Base-by-base conservation (phyloP, 257 asterid species). In the Ehretia macrophylla region DNA sequence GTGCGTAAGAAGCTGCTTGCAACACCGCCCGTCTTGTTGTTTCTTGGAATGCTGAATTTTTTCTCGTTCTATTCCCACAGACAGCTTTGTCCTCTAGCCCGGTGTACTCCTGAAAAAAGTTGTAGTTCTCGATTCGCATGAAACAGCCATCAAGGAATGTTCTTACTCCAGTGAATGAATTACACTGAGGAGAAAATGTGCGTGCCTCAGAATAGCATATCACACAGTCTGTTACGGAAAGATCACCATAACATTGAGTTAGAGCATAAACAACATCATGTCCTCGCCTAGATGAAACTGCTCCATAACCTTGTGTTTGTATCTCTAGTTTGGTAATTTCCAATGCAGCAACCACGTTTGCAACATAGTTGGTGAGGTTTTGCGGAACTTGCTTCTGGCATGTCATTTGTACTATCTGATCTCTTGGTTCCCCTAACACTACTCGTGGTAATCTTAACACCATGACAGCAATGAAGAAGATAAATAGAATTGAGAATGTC, bases 171-270 rank as follows among this genome's bases (percentile, higher is more conserved):
- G 18, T 32, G 17, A 19, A 14, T 42, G 76, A 68, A 49, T 42
- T 60, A 32, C 77, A 71, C 11, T n/a, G n/a, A n/a, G 56, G 53
- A 10, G 65, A 46, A 45, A 60, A 14, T 11, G 45, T 20, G 16
- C 67, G 57, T 0, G 72, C 68, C 48, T 56, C 61, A 1, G 23
- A 14, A 8, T 59, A 71, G 38, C 77, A 71, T 0, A 55, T 16
- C 0, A 17, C 39, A 39, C 72, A 66, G 23, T 71, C 72, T 17
- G 27, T 11, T 18, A 44, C 54, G 17, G 77, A 66, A 32, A 71
- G 77, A 66, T 71, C 72, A 11, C 67, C 63, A 8, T 65, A 59
- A 63, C 76, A 71, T 51, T 66, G 70, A n/a, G 12, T 39, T 13
- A 60, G 58, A 20, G 68, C 74, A 57, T 55, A 62, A 40, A 48